Evolutionary conservation across 2,329 filamentous ascomycete genomes (phyloP).

Genomic region (Aspergillus phoenicis): DNA sequence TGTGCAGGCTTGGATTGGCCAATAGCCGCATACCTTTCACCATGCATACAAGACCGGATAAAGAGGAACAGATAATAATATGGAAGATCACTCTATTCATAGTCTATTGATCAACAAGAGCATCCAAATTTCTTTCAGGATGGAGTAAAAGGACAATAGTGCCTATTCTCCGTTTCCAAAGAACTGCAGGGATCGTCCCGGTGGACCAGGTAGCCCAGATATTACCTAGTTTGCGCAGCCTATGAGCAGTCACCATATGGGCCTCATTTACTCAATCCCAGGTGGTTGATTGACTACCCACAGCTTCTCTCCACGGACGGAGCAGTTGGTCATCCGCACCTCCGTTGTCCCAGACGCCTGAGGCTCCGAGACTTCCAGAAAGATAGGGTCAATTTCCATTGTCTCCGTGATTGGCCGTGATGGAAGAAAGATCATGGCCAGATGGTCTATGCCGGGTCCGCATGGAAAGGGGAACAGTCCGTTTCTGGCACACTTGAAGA

Average conservation of each 20-base stretch:
- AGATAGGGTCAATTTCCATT: conserved; percentile 2
- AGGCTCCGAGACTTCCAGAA: not conserved
- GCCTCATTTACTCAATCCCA: not conserved
- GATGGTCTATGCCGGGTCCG: not conserved
- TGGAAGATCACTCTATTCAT: conserved; percentile 1
- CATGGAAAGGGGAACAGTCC: not conserved
- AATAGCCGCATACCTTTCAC: not conserved
- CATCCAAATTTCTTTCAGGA: not conserved
- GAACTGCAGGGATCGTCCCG: not conserved
- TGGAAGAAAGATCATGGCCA: not conserved
- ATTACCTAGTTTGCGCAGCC: not conserved
- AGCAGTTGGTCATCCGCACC: not conserved
- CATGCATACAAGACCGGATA: not conserved
- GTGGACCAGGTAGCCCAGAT: conserved; percentile 1
- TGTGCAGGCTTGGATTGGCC: not conserved
- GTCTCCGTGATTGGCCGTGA: not conserved
- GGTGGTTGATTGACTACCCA: conserved; percentile 1
- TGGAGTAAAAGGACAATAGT: not conserved
- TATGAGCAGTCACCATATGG: not conserved
- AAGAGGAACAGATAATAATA: not conserved
- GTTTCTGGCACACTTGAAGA: not conserved
- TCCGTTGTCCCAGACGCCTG: not conserved
- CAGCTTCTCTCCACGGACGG: not conserved
- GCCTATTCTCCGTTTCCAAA: no score
- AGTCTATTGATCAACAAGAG: not conserved